Evolutionary conservation across 345 rosid genomes (phyloP).

Genomic region (Salix exigua): DNA sequence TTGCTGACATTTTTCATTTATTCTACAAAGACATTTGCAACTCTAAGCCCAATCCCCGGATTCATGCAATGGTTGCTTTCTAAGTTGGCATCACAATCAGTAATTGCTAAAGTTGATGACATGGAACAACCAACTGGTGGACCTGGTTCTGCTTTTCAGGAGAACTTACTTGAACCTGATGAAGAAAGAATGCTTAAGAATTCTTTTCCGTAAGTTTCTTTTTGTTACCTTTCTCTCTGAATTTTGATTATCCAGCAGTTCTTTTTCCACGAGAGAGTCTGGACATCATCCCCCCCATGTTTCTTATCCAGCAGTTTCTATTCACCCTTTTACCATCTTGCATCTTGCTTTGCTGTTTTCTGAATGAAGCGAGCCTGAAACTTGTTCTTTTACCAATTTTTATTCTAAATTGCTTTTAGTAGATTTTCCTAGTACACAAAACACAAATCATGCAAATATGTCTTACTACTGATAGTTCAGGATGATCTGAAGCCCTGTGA

Average conservation of each 20-base stretch:
- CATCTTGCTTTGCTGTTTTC: neutral
- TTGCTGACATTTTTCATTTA: slow-evolving; percentile 13
- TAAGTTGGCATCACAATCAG: slow-evolving; percentile 74
- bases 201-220: slow-evolving; percentile 39
- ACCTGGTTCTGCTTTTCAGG: slow-evolving; percentile 55
- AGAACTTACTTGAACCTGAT: slow-evolving; percentile 69
- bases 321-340: neutral
- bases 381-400: neutral
- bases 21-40: slow-evolving; percentile 65
- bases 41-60: slow-evolving; percentile 92
- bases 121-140: slow-evolving; percentile 29
- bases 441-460: neutral
- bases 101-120: slow-evolving; percentile 47
- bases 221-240: neutral
- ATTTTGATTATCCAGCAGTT: neutral
- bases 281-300: neutral
- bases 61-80: slow-evolving; percentile 83
- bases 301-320: too few relatives aligned
- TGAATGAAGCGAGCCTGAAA: neutral
- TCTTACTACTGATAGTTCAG: neutral
- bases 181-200: slow-evolving; percentile 74
- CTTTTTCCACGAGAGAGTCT: neutral
- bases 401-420: neutral
- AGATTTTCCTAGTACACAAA: neutral
- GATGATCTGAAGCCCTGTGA: neutral